A percentile compares a stretch with the other conserved stretches of the same genome.
Evolutionary conservation across 2,329 filamentous ascomycete species (phyloP).

Genomic region (Hirsutella thompsonii): DNA sequence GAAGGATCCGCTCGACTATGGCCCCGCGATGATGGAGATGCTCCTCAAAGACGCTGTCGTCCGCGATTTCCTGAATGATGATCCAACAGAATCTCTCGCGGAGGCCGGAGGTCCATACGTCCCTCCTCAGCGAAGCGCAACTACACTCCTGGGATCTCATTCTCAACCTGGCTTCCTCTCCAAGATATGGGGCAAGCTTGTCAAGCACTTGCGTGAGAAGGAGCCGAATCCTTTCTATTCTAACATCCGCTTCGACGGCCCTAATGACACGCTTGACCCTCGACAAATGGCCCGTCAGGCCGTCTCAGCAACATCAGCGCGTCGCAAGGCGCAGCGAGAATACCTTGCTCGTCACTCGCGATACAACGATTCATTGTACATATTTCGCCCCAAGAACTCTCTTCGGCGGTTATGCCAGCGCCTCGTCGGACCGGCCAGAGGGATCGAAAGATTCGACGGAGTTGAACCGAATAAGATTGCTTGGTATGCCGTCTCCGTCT

Average conservation of each 20-base stretch:
- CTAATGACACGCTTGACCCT: constrained; percentile 71
- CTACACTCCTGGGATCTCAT: constrained; percentile 23
- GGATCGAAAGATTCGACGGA: constrained; percentile 76
- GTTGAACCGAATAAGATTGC: constrained; percentile 76
- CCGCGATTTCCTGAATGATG: constrained; percentile 86
- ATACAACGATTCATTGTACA: constrained; percentile 85
- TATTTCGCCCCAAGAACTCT: constrained; percentile 69
- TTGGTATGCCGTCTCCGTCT: constrained; percentile 88
- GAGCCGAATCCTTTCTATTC: constrained; percentile 96
- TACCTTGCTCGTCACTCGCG: constrained; percentile 76
- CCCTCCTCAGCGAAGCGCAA: constrained; percentile 17
- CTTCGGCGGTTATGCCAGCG: constrained; percentile 75
- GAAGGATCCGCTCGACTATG: constrained; percentile 82
- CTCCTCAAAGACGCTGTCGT: constrained; percentile 92
- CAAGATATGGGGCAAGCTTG: constrained; percentile 46
- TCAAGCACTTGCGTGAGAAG: constrained; percentile 41
- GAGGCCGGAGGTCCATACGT: constrained; percentile 18
- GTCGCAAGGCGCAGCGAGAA: constrained; percentile 80
- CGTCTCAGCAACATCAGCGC: constrained; percentile 66
- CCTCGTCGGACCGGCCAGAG: constrained; percentile 83
- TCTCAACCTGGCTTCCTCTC: constrained; percentile 47
- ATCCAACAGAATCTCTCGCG: constrained; percentile 17
- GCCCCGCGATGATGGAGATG: constrained; percentile 88
- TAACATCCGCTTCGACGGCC: constrained; percentile 52
- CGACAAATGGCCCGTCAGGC: constrained; percentile 83